Conservation (phyloP, 106 monocot species). For the Dioscorea alata region DNA sequence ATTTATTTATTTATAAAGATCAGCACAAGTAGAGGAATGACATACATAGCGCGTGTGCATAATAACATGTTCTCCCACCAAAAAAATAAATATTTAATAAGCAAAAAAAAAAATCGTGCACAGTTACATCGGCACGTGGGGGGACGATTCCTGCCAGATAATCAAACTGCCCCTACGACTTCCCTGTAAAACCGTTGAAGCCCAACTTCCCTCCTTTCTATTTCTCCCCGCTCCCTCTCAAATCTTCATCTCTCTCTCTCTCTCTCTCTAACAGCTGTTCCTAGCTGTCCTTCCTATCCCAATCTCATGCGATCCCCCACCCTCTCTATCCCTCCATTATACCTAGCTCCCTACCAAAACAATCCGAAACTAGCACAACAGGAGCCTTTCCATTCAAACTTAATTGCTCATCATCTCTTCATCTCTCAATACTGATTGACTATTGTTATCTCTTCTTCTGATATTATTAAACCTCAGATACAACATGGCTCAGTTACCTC, state of each 20-base stretch:
- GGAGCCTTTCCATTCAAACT: background rate
- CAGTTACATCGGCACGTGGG: constrained; percentile 26
- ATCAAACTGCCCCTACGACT: constrained; percentile 16
- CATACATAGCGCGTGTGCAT: too few relatives aligned
- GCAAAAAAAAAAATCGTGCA: too few relatives aligned
- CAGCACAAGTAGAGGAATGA: too few relatives aligned
- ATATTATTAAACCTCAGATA: too few relatives aligned
- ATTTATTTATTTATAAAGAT: too few relatives aligned
- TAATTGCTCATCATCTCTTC: background rate
- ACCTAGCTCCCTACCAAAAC: background rate
- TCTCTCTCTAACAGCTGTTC: constrained; percentile 27
- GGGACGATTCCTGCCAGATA: too few relatives aligned
- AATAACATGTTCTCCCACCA: too few relatives aligned
- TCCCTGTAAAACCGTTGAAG: constrained; percentile 35
- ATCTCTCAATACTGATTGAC: background rate
- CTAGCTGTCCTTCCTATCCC: background rate
- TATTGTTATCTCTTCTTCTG: too few relatives aligned
- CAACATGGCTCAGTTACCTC: constrained; percentile 74
- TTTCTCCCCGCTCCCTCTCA: constrained; percentile 8
- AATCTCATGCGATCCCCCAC: background rate
- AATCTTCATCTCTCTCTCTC: constrained; percentile 44
- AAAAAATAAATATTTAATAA: too few relatives aligned
- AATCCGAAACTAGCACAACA: background rate
- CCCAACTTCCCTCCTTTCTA: constrained; percentile 2
- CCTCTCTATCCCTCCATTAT: background rate